These are phyloP conservation scores for Yamadazyma sp. DNA, from an alignment of 805 yeast genomes.

Conservation along the genomic window DNA sequence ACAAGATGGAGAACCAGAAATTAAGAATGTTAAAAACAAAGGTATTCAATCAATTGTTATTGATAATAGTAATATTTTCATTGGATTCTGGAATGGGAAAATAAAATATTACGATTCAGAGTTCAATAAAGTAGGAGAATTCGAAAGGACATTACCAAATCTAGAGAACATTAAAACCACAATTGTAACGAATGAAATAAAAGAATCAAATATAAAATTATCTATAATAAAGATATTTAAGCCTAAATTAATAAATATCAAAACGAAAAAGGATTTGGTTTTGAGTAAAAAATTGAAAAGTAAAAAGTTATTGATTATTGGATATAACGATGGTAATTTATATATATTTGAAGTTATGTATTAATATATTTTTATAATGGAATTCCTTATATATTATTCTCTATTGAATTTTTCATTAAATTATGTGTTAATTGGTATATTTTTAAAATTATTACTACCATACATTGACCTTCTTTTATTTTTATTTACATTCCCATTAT, in stretches of 20 bases:
- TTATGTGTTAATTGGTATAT: slow-evolving; percentile 2
- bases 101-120: slow-evolving; percentile 18
- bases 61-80: slow-evolving; percentile 23
- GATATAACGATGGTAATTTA: slow-evolving; percentile 13
- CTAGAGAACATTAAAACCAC: slow-evolving; percentile 2
- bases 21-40: slow-evolving; percentile 13
- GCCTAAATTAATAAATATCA: background rate
- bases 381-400: no score
- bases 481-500: background rate
- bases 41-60: slow-evolving; percentile 24
- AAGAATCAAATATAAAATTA: slow-evolving; percentile 6
- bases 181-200: background rate
- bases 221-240: slow-evolving; percentile 1
- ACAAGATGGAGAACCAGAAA: background rate
- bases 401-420: no score
- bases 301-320: slow-evolving; percentile 8
- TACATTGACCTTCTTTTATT: slow-evolving; percentile 32
- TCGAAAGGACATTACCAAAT: slow-evolving; percentile 13
- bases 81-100: slow-evolving; percentile 54
- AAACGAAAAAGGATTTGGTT: slow-evolving; percentile 1
- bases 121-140: slow-evolving; percentile 10
- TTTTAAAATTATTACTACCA: slow-evolving; percentile 20
- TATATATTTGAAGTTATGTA: slow-evolving; percentile 10
- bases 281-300: slow-evolving; percentile 2
- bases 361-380: no score